A percentile compares a stretch with the other conserved stretches of the same genome.
phyloP scores from a whole-genome alignment of 73 alveolate genomes.

The Paraurostyla sp. region DNA sequence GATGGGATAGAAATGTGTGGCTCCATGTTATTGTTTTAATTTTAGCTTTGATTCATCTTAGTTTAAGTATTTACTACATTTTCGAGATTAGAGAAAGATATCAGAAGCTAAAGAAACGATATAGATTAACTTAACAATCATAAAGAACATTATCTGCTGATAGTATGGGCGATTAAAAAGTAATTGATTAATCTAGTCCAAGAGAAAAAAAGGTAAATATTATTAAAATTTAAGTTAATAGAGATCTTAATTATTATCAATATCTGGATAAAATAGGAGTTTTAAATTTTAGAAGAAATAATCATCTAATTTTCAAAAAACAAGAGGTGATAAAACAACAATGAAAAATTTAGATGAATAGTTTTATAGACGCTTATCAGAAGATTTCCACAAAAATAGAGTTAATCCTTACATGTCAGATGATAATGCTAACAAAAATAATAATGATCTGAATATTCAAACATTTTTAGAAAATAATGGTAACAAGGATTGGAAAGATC shows the following conservation, averaged over 20 bases:
- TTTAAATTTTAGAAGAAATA: too few relatives aligned
- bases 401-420: not conserved
- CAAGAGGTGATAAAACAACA: too few relatives aligned
- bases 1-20: not conserved
- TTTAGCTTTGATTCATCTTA: not conserved
- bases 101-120: not conserved
- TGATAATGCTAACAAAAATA: not conserved
- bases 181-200: too few relatives aligned
- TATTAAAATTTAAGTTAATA: too few relatives aligned
- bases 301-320: too few relatives aligned
- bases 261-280: too few relatives aligned
- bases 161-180: too few relatives aligned
- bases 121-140: not conserved
- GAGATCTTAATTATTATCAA: too few relatives aligned
- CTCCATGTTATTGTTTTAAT: not conserved
- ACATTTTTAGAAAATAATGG: not conserved
- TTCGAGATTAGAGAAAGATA: not conserved
- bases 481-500: slow-evolving; percentile 64
- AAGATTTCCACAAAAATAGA: too few relatives aligned
- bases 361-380: too few relatives aligned
- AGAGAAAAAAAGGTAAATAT: too few relatives aligned
- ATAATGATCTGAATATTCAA: not conserved
- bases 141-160: not conserved
- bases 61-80: not conserved
- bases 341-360: not conserved